Evolutionary conservation across 2,329 filamentous ascomycete genomes (phyloP), one percentile per base, ranked within the genome.

Genomic region (Penicillium sp.): DNA sequence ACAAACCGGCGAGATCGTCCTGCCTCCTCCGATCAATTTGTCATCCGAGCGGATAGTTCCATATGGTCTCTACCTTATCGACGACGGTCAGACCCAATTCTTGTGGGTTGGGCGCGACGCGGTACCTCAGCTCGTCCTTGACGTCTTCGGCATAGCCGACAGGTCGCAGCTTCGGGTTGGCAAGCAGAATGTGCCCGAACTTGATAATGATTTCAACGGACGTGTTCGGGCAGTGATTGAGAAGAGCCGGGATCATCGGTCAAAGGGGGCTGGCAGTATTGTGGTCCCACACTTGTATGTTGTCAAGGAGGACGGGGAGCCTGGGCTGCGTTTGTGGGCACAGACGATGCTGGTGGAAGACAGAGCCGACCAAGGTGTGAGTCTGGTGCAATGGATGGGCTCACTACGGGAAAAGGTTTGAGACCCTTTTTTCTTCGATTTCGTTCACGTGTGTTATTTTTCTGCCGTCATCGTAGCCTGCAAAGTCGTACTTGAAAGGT

Each of bases 151-250:
- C 26, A 85, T 95, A 11, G 84, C 90, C 50, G 93, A 97, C 78
- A 89, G 91, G 73, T 89, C 88, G 45, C 90, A 92, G 73, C 83
- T 99, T 64, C 93, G 92, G 68, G 92, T 97, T 66, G 95, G 95
- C 76, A 99, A 99, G 85, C 90, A 90, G 26, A 87, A 88, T 5
- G 79, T 99, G 66, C 93, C 94, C 0, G 89, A 96, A 69, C 81
- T 98, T 45, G 95, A 98, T 70, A 94, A 92, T 69, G 95, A 99
- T 76, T 97, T 98, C 84, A 98, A 93, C 79, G 94, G 98, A 82
- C 88, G 94, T 29, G 90, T 99, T 41, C 88, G 95, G 55, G 91
- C 91, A 7, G 93, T 99, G 9, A 82, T 97, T 60, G 90, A 93
- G 71, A 99, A 99, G 88, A 96, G 92, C 76, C 86, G 90, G 60